Evolutionary conservation across 129 eudicot species (phyloP), one percentile per base, ranked within the genome.

Genomic region (Artemisia argyi): DNA sequence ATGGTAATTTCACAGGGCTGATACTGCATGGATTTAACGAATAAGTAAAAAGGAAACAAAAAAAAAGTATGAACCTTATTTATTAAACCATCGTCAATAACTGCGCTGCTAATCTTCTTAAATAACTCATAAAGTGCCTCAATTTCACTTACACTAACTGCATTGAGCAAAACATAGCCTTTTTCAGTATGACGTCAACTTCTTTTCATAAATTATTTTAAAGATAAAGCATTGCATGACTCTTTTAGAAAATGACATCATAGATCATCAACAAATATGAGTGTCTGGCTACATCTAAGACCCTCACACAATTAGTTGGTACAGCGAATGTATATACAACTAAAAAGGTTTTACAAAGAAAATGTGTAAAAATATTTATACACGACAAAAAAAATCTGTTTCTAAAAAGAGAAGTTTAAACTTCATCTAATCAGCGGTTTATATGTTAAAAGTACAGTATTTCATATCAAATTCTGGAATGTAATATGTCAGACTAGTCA

Each of bases 61-160:
- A n/a, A 72, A 20, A 14, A 15, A 44, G 55, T 56, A 61, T 20
- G 14, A 47, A 89, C 96, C 92, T 89, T 89, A 83, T 88, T 86
- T 83, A 91, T 88, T 73, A 88, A 72, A 63, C 97, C 97, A 62
- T 92, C 97, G 75, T 92, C 97, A 75, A 86, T 87, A 76, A 92
- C 96, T 42, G 94, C 96, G 57, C 96, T 92, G 85, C 97, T 92
- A 69, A 92, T 92, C 86, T 83, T 89, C 89, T 92, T 89, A 75
- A 89, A 92, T 42, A 92, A 80, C 86, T 89, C 97, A 74, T 92
- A 92, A 54, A 92, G 96, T 46, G 96, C 97, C 77, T 92, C 96
- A 20, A 92, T 92, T 74, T 92, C 97, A 73, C 94, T 92, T 74
- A 89, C 97, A 81, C 97, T 92, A 82, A 92, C 97, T 92, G 93